Evolutionary conservation across 2,329 filamentous ascomycete species (phyloP), one percentile per base, ranked within the genome.

Genomic region (Monilinia laxa): DNA sequence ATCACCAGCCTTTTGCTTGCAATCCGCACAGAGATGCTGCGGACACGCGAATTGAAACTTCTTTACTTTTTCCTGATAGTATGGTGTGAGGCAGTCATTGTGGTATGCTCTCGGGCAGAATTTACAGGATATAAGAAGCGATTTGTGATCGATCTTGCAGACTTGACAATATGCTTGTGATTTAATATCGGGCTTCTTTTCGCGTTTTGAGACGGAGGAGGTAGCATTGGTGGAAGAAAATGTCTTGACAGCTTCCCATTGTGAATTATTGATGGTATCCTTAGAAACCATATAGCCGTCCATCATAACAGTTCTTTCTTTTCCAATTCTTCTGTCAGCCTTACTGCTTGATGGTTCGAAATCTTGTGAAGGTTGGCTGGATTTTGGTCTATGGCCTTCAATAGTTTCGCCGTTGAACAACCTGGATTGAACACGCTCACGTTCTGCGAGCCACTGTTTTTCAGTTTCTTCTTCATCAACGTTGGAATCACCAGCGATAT

Each of bases 221-320:
- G 80, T 78, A 12, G 82, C 79, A 69, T 86, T 81, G 71, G 85
- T 85, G 38, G 83, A 83, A 7, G 82, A 81, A 55, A 85, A 72
- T 0, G 84, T 86, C 1, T 84, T 83, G 1, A 87, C 83, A 4
- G 85, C 84, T 71, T 87, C 85, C 80, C 84, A 85, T 65, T 82
- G 78, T 2, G 74, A 79, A 67, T 83, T 85, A 12, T 77, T 76
- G 70, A 86, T 77, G 0, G 81, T 84, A 40, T 86, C 83, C 70
- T 87, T 88, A 65, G 77, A 82, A 62, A 88, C 81, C 2, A 81
- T 81, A 70, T 80, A 86, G 0, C 84, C 85, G 68, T 83, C 79
- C 0, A 86, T 76, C 78, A 84, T 82, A 49, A 87, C 82, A 0
- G 83, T 86, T 0, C 82, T 83, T 67, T 86, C 83, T 73, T 87